These are phyloP conservation scores for Penicillium chermesinum DNA, from an alignment of 495 filamentous ascomycete species.

Conservation along the genomic window DNA sequence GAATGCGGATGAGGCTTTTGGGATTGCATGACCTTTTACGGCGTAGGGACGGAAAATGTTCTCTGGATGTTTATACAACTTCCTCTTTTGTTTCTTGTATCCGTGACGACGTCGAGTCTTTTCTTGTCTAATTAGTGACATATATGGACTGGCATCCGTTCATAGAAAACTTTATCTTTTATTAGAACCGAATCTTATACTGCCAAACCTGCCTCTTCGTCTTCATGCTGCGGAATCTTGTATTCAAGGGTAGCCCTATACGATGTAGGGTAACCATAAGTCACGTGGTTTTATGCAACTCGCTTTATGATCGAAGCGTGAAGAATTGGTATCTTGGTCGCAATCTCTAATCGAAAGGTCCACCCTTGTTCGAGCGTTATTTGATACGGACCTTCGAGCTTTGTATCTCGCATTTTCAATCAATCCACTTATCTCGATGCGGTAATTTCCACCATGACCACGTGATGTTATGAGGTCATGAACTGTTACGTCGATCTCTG, in stretches of 20 bases:
- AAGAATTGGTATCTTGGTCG: neutral
- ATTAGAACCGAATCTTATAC: constrained; percentile 9
- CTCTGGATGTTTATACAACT: constrained; percentile 45
- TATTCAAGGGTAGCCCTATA: constrained; percentile 22
- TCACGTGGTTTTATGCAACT: constrained; percentile 19
- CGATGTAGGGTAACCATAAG: constrained; percentile 8
- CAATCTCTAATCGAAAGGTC: too few species aligned
- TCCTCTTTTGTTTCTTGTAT: constrained; percentile 32
- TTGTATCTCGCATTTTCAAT: too few species aligned
- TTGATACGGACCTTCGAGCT: too few species aligned
- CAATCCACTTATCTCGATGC: too few species aligned
- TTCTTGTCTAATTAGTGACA: constrained; percentile 9
- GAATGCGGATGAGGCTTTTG: constrained; percentile 28
- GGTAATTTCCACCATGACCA: too few species aligned
- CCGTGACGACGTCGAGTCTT: constrained; percentile 30
- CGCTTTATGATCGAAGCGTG: neutral
- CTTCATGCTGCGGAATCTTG: too few species aligned
- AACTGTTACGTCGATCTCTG: too few species aligned
- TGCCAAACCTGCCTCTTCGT: too few species aligned
- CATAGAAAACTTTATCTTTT: constrained; percentile 24
- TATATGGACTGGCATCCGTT: constrained; percentile 17
- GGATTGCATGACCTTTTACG: constrained; percentile 48
- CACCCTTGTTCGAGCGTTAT: too few species aligned
- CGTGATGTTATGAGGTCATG: too few species aligned
- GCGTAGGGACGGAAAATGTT: constrained; percentile 49